Base-by-base conservation (phyloP, 2,329 filamentous ascomycete species). In the Diaporthe destruens region DNA sequence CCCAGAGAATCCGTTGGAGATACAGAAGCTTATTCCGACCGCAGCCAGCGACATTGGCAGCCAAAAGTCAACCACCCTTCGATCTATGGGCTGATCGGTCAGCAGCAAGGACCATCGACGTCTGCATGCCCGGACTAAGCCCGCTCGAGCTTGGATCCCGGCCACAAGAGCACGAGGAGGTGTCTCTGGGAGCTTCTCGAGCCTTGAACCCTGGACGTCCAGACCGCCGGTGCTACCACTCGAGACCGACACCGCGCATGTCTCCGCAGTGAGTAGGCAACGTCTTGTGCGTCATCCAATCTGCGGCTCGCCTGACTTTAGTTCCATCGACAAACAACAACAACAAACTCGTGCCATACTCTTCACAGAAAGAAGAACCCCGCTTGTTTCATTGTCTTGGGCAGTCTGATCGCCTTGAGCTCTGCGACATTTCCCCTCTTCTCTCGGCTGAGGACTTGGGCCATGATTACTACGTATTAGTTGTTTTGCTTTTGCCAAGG, bases 11-110 rank as follows among this genome's bases (percentile, higher is more conserved):
- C 47, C 49, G 51, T 57, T 59, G 66, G 47, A 47, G 56, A 70
- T 65, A 36, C 49, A 65, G 71, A 72, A 69, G 71, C 66, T 72
- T 72, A 72, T 70, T 72, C 56, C 44, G 49, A 72, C 71, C 47
- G 49, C 71, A 72, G 47, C 23, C 61, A 25, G 44, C 61, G 20
- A 39, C 16, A 32, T 16, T 42, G 39, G 39, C 14, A 42, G 39
- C 2, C 16, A 9, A 29, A 20, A 18, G 44, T 51, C 44, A 23
- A 65, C 12, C 32, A 36, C 29, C 36, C 29, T 14, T 53, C 61
- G 44, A 53, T 53, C 61, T 51, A 2, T 14, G n/a, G 61, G 11
- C 32, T 66, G 61, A 66, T 66, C 61, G 47, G n/a, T 29, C n/a
- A 25, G 32, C 47, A 39, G 47, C n/a, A 34, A 51, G 61, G 47